A percentile compares a stretch with the other conserved stretches of the same genome.
These are phyloP conservation scores for Clathrus columnatus DNA, from an alignment of 768 basidiomycete species.

Conservation along the genomic window DNA sequence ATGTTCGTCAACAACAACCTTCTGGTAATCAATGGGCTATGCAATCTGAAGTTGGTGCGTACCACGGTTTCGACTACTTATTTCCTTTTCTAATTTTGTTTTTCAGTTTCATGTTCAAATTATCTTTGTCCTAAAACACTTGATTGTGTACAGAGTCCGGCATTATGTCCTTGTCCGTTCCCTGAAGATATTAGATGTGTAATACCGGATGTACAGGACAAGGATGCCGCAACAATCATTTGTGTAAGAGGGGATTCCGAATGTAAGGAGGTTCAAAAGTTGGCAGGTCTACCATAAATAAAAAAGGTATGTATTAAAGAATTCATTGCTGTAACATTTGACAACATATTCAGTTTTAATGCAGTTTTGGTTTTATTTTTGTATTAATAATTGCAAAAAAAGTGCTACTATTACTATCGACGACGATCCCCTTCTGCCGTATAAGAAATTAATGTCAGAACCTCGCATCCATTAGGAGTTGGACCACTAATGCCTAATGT, in stretches of 20 bases:
- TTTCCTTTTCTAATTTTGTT: neutral
- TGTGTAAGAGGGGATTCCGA: slow-evolving; percentile 61
- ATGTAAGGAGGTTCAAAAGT: slow-evolving; percentile 51
- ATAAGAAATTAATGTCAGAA: slow-evolving; percentile 27
- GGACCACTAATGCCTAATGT: slow-evolving; percentile 20
- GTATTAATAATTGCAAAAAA: too few relatives aligned
- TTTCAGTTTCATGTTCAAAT: slow-evolving; percentile 56
- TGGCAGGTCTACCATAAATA: slow-evolving; percentile 26
- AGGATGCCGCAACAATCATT: slow-evolving; percentile 49
- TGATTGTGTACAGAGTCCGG: slow-evolving; percentile 51
- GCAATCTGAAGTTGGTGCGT: slow-evolving; percentile 56
- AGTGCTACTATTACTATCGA: neutral
- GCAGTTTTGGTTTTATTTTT: too few relatives aligned
- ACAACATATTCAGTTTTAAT: too few relatives aligned
- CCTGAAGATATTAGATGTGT: slow-evolving; percentile 69
- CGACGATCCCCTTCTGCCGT: neutral
- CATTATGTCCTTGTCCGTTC: slow-evolving; percentile 74
- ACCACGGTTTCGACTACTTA: neutral
- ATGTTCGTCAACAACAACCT: slow-evolving; percentile 47
- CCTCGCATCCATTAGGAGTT: slow-evolving; percentile 32
- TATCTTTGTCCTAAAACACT: slow-evolving; percentile 74
- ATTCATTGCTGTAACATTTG: too few relatives aligned
- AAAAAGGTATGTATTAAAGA: too few relatives aligned
- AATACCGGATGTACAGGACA: slow-evolving; percentile 52
- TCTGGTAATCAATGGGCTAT: slow-evolving; percentile 55